Evolutionary conservation across 192 early-diverging fungal genomes (phyloP).

Genomic region (Coemansia sp.): DNA sequence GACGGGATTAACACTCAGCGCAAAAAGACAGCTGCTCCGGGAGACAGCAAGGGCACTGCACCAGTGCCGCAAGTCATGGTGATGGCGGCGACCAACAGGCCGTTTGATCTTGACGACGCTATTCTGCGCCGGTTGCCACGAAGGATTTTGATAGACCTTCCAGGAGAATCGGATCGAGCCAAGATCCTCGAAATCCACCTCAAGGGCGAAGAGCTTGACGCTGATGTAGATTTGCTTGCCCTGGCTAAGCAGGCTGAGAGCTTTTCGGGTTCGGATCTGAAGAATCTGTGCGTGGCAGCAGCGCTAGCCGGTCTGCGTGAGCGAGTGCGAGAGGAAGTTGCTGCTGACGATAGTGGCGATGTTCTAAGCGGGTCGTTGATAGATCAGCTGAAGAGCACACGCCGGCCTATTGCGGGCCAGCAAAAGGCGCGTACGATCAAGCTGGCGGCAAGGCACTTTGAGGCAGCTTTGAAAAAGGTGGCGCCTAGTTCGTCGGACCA

Average conservation of each 20-base stretch:
- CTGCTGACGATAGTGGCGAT: slow-evolving; percentile 13
- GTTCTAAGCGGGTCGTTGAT: slow-evolving; percentile 39
- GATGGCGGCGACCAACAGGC: slow-evolving; percentile 93
- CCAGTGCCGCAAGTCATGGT: slow-evolving; percentile 66
- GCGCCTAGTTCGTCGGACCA: slow-evolving; percentile 87
- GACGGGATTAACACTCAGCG: slow-evolving; percentile 80
- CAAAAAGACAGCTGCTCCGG: slow-evolving; percentile 23
- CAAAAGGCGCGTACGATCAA: slow-evolving; percentile 15
- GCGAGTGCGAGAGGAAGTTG: slow-evolving; percentile 56
- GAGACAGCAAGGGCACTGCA: slow-evolving; percentile 9
- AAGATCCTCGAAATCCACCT: slow-evolving; percentile 78
- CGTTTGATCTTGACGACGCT: slow-evolving; percentile 97
- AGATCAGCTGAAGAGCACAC: slow-evolving; percentile 35
- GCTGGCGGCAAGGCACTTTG: slow-evolving; percentile 68
- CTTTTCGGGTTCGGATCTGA: slow-evolving; percentile 93
- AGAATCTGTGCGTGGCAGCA: slow-evolving; percentile 90
- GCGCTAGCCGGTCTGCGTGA: slow-evolving; percentile 69
- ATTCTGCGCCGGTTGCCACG: slow-evolving; percentile 89
- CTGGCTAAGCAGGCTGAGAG: slow-evolving; percentile 72
- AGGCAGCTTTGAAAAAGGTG: slow-evolving; percentile 78
- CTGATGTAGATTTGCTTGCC: slow-evolving; percentile 59
- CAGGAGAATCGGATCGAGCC: slow-evolving; percentile 70
- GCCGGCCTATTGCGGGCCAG: slow-evolving; percentile 5
- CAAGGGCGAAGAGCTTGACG: slow-evolving; percentile 71
- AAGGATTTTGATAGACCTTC: slow-evolving; percentile 88